Base-by-base conservation (phyloP, 2,329 filamentous ascomycete species). In the Fusarium sp. region DNA sequence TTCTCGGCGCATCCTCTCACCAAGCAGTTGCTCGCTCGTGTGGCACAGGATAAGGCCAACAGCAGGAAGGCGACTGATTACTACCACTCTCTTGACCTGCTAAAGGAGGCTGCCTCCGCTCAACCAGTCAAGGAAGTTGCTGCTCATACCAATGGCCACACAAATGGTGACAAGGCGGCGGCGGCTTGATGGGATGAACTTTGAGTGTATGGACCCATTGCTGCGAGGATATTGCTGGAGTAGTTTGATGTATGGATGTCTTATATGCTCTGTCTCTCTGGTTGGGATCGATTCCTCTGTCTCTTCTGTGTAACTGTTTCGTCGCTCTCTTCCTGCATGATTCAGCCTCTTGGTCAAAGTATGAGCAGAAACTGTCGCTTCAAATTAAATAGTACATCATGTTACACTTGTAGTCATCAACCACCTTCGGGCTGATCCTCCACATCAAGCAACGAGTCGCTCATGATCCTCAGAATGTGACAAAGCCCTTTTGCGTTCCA, bases 1-100 rank as follows among this genome's bases (percentile, higher is more conserved):
- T 71, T 71, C 63, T 71, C 69, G 0, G 29, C 69, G 1, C 47
- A 71, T 9, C 69, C 67, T 1, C 16, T 52, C 7, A 60, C 42
- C 5, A 71, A 67, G 25, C 16, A 31, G 8, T 42, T 71, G 0
- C 58, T 70, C 13, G 47, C 29, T 0, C 69, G 67, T 3, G 47
- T 40, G 11, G 36, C 20, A 2, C 29, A 67, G 16, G 69, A 71
- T 0, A 71, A 71, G 6, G 52, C 13, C 0, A 50, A 14, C 2
- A 42, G 36, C 13, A 52, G n/a, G 8, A 36, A 38, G 11, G 18
- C n/a, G 1, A 11, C 27, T 6, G 52, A 71, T 11, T 71, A 70
- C 42, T 70, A 70, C 9, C 68, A 70, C 3, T 35, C 36, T 0
- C n/a, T 70, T 29, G n/a, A 59, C 2, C 11, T 70, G 36, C 29